These are phyloP conservation scores for Corylus avellana DNA, from an alignment of 306 rosid species.

Conservation along the genomic window DNA sequence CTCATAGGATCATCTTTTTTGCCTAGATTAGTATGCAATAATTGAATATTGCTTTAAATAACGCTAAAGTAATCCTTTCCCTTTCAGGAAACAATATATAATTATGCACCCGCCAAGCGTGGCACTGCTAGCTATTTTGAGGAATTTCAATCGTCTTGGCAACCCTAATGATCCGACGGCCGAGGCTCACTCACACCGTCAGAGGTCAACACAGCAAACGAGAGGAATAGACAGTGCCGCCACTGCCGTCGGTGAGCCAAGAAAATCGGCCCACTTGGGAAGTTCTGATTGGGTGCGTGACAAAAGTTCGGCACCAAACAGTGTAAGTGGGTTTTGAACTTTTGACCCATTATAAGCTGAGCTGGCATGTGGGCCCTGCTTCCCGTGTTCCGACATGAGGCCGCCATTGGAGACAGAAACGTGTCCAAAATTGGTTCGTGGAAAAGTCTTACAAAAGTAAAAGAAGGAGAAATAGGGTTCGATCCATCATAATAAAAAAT, in stretches of 20 bases:
- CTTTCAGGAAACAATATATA: conserved; percentile 14
- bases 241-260: conserved; percentile 24
- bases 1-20: neutral
- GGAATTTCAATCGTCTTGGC: conserved; percentile 36
- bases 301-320: conserved; percentile 25
- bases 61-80: conserved; percentile 21
- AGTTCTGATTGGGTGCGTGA: conserved; percentile 8
- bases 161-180: conserved; percentile 39
- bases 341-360: neutral
- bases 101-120: conserved; percentile 26
- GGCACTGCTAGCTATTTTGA: conserved; percentile 12
- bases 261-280: conserved; percentile 24
- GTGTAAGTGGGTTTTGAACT: neutral
- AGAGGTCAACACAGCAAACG: neutral
- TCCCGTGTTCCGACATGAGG: conserved; percentile 48
- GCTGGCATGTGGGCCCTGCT: conserved; percentile 43
- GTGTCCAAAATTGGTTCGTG: conserved; percentile 11
- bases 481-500: neutral
- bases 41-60: conserved; percentile 4
- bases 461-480: neutral
- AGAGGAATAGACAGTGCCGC: conserved; percentile 26
- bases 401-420: conserved; percentile 19
- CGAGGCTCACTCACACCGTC: neutral
- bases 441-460: neutral
- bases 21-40: neutral